These are phyloP conservation scores for Candida pseudoglaebosa DNA, from an alignment of 805 yeast species.

Conservation along the genomic window DNA sequence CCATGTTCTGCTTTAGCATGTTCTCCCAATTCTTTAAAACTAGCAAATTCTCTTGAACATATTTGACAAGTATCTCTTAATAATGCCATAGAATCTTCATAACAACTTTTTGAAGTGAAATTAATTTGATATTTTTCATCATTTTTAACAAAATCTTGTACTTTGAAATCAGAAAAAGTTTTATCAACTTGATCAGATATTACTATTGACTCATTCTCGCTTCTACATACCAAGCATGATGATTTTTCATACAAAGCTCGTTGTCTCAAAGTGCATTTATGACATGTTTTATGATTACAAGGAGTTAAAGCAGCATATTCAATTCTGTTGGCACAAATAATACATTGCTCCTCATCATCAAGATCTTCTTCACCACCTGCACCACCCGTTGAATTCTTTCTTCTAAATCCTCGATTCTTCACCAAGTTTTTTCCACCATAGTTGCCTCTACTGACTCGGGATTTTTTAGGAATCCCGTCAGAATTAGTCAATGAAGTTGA, in stretches of 20 bases:
- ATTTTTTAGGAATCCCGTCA: constrained; percentile 7
- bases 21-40: constrained; percentile 55
- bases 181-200: constrained; percentile 47
- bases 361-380: constrained; percentile 24
- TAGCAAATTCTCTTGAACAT: constrained; percentile 34
- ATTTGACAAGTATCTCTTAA: constrained; percentile 56
- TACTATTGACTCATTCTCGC: constrained; percentile 56
- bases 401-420: constrained; percentile 7
- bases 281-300: constrained; percentile 84
- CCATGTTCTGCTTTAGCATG: constrained; percentile 68
- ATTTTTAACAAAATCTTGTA: constrained; percentile 24
- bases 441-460: constrained; percentile 9
- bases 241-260: constrained; percentile 72
- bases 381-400: constrained; percentile 2
- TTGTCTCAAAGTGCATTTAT: constrained; percentile 76
- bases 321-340: constrained; percentile 79
- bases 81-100: constrained; percentile 46
- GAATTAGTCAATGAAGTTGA: not conserved
- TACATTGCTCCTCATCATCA: constrained; percentile 49
- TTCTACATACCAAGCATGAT: constrained; percentile 80
- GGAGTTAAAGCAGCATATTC: constrained; percentile 66
- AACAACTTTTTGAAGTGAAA: constrained; percentile 54
- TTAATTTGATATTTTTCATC: constrained; percentile 50
- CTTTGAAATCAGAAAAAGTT: constrained; percentile 35
- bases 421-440: not conserved